Evolutionary conservation across 1,284 basidiomycete species (phyloP), one percentile per base, ranked within the genome.

Genomic region (Trichosporon sp.): DNA sequence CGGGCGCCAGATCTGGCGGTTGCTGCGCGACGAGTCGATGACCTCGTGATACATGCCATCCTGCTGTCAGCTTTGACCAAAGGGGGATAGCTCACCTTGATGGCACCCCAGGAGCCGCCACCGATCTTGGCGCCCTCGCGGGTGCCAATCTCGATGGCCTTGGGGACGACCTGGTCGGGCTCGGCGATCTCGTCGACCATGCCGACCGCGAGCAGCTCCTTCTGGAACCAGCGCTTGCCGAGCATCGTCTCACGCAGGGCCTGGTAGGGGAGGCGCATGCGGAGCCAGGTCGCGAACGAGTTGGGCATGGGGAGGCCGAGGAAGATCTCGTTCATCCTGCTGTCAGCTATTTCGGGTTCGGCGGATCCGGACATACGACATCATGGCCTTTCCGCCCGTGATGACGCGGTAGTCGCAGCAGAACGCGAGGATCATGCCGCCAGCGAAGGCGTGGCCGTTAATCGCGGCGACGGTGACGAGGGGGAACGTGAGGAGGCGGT

Each of bases 361-460:
- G 38, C 38, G 35, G 7, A 18, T 31, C 5, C 18, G 42, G 2
- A 74, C 80, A 72, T 72, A 92, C 91, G 89, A 92, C 69, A 93
- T 84, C 89, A 92, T 95, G 11, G 91, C 91, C 77, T 88, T 89
- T 75, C 87, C 90, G 21, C 89, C 90, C 73, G 92, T 90, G 90
- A 96, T 95, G 68, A 97, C 86, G 35, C 95, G 88, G 83, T 93
- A 96, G 81, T 98, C 95, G 80, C 93, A 96, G 3, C 87, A 87
- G 65, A 95, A 83, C 1, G 91, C 87, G 25, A 96, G 84, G 76
- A 93, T 89, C 78, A 93, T 89, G 18, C 89, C 95, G 12, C 87
- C 95, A 2, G 95, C 95, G 79, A 93, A 97, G 68, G 90, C 80
- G 78, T 97, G 95, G 0, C 95, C 95, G 78, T 95, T 96, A 76